These are phyloP conservation scores for Neophaeococcomyces aloes DNA, from an alignment of 2,329 filamentous ascomycete species.

Conservation along the genomic window DNA sequence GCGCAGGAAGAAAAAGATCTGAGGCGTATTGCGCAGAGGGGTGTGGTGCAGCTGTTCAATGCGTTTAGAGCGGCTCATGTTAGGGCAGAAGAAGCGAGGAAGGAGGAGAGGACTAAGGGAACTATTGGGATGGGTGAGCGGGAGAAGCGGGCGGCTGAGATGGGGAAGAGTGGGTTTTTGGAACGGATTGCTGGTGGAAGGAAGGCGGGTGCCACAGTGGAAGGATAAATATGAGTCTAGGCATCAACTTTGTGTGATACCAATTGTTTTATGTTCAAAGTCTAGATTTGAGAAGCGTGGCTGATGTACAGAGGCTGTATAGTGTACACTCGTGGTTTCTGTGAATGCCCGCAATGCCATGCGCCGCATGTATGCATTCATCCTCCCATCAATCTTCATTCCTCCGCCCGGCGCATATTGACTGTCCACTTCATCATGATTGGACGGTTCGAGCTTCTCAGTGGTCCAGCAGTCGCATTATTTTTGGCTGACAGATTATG, in stretches of 20 bases:
- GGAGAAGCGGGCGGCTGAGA: conserved; percentile 83
- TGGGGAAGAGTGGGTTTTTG: conserved; percentile 93
- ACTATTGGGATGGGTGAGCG: conserved; percentile 68
- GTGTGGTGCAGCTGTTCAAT: conserved; percentile 94
- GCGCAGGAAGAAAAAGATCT: conserved; percentile 66
- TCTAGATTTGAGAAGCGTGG: too few relatives aligned
- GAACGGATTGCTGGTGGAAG: conserved; percentile 64
- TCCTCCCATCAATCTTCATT: too few relatives aligned
- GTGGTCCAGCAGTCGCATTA: too few relatives aligned
- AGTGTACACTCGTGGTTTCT: neutral
- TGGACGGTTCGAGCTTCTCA: too few relatives aligned
- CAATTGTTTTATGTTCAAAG: neutral
- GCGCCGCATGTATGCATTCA: too few relatives aligned
- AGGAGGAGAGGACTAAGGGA: conserved; percentile 57
- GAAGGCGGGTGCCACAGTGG: conserved; percentile 11
- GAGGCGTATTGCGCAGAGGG: conserved; percentile 78
- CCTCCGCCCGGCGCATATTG: too few relatives aligned
- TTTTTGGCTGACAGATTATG: too few relatives aligned
- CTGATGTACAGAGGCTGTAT: too few relatives aligned
- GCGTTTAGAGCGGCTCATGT: conserved; percentile 88
- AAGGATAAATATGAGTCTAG: too few relatives aligned
- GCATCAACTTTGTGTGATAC: neutral
- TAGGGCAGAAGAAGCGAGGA: conserved; percentile 64
- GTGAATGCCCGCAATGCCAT: neutral
- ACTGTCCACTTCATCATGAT: too few relatives aligned